phyloP scores from a whole-genome alignment of 2,329 filamentous ascomycete species.

The Paracamarosporium sp. region DNA sequence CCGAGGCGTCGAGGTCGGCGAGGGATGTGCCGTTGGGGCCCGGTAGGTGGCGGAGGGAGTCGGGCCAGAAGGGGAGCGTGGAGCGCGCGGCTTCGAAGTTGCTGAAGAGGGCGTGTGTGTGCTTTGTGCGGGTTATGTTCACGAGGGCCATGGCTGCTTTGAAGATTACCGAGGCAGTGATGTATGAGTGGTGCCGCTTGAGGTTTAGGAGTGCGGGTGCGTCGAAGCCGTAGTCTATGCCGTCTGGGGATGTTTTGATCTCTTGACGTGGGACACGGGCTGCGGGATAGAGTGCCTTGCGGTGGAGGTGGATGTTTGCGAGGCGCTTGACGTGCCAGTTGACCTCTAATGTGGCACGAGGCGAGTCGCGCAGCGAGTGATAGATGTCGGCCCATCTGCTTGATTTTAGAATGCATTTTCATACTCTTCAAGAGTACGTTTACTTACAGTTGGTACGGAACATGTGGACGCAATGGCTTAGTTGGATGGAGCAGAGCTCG shows the following conservation, averaged over 20 bases:
- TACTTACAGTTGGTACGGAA: slow-evolving; percentile 5
- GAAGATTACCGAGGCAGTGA: slow-evolving; percentile 4
- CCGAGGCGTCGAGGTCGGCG: slow-evolving; percentile 5
- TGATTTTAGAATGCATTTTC: background rate
- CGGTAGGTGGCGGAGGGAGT: slow-evolving; percentile 3
- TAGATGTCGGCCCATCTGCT: slow-evolving; percentile 3
- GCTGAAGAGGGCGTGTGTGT: slow-evolving; percentile 6
- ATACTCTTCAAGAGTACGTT: background rate
- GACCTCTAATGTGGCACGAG: background rate
- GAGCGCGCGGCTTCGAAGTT: slow-evolving; percentile 3
- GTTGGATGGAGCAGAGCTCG: slow-evolving; percentile 1
- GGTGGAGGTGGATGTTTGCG: slow-evolving; percentile 1
- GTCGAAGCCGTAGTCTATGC: slow-evolving; percentile 7
- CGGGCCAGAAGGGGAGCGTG: slow-evolving; percentile 2
- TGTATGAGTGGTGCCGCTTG: slow-evolving; percentile 2
- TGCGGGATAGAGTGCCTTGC: slow-evolving; percentile 3
- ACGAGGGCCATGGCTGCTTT: slow-evolving; percentile 8
- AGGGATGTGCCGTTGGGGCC: background rate
- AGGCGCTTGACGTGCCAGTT: slow-evolving; percentile 9
- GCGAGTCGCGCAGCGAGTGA: slow-evolving; percentile 3
- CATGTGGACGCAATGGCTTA: background rate
- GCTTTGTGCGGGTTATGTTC: slow-evolving; percentile 5
- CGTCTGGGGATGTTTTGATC: background rate
- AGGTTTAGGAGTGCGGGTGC: slow-evolving; percentile 2
- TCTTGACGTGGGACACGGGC: background rate